A percentile compares a stretch with the other conserved stretches of the same genome.
phyloP scores from a whole-genome alignment of 768 basidiomycete species.

The Termitomyces sp. region DNA sequence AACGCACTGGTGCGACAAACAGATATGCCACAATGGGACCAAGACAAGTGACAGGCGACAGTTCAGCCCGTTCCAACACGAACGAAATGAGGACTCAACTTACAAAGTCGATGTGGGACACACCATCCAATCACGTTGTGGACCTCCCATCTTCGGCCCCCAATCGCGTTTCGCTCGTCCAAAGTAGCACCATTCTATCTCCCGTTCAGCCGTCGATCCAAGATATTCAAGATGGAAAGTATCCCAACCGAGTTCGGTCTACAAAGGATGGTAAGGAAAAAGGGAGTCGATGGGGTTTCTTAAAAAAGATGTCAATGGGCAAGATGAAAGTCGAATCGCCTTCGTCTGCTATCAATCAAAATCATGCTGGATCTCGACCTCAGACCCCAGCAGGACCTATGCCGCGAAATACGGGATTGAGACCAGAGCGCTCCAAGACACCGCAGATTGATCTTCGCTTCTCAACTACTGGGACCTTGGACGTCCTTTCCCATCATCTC shows the following conservation, averaged over 20 bases:
- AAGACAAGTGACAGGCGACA: slow-evolving; percentile 30
- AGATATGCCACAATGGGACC: slow-evolving; percentile 70
- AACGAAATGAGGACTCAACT: slow-evolving; percentile 33
- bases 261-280: slow-evolving; percentile 49
- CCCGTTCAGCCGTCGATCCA: slow-evolving; percentile 10
- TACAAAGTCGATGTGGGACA: slow-evolving; percentile 50
- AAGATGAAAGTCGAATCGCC: slow-evolving; percentile 73
- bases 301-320: slow-evolving; percentile 99
- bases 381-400: slow-evolving; percentile 25
- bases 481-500: slow-evolving; percentile 34
- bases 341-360: slow-evolving; percentile 30
- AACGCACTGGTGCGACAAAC: slow-evolving; percentile 35
- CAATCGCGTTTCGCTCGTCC: slow-evolving; percentile 14
- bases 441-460: slow-evolving; percentile 70
- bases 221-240: slow-evolving; percentile 17
- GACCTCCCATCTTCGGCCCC: slow-evolving; percentile 9
- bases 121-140: slow-evolving; percentile 26
- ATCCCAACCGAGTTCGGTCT: slow-evolving; percentile 16
- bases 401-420: slow-evolving; percentile 18
- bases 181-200: slow-evolving; percentile 9
- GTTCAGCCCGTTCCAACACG: slow-evolving; percentile 30
- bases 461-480: slow-evolving; percentile 63
- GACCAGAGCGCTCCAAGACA: slow-evolving; percentile 31
- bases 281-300: slow-evolving; percentile 84
- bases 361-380: slow-evolving; percentile 23